Conservation (phyloP, 352 stramenopile genomes). For the Phytophthora pluvialis region DNA sequence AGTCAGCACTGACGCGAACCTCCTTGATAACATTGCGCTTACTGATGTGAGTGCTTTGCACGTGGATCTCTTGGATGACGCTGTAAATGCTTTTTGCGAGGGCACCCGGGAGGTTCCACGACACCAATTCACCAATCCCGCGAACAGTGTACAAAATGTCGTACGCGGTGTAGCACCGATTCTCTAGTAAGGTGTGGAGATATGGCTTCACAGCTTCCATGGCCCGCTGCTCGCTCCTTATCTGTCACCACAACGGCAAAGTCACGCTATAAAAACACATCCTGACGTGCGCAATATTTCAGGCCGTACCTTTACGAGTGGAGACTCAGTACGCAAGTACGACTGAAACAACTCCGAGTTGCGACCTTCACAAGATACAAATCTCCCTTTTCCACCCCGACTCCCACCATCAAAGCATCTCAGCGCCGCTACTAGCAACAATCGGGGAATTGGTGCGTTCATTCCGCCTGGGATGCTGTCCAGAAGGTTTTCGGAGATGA, state of each 20-base stretch:
- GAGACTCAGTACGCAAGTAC: conserved; percentile 42
- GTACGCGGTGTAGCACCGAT: conserved; percentile 56
- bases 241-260: conserved; percentile 25
- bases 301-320: conserved; percentile 51
- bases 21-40: conserved; percentile 52
- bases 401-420: conserved; percentile 54
- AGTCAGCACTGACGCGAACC: conserved; percentile 46
- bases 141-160: conserved; percentile 64
- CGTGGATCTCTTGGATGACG: conserved; percentile 57
- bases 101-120: conserved; percentile 55
- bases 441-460: conserved; percentile 47
- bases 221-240: conserved; percentile 59
- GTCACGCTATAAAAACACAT: not conserved
- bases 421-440: conserved; percentile 56
- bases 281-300: too few species aligned
- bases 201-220: conserved; percentile 50
- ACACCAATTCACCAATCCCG: conserved; percentile 55
- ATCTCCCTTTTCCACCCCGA: conserved; percentile 36
- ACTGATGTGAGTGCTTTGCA: conserved; percentile 46
- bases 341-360: conserved; percentile 47
- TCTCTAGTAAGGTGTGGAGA: conserved; percentile 44
- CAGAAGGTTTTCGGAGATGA: conserved; percentile 56
- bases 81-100: conserved; percentile 61
- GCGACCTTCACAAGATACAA: conserved; percentile 42
- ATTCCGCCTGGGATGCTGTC: conserved; percentile 62